Evolutionary conservation across 805 yeast species (phyloP), one percentile per base, ranked within the genome.

Genomic region (Spathaspora girioi): DNA sequence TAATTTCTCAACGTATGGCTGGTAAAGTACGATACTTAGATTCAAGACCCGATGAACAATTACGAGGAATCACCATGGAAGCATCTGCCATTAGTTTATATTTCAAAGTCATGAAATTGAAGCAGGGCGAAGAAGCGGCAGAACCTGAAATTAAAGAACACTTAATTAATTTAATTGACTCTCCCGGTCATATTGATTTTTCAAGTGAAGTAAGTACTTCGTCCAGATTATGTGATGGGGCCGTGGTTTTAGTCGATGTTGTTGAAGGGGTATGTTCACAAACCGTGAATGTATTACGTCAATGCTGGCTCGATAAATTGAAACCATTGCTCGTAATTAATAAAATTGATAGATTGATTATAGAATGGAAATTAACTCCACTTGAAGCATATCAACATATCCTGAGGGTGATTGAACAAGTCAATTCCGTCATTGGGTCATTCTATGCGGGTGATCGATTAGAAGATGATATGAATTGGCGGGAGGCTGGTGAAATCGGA

Each of bases 111-210:
- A 70, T 85, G 54, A 66, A 75, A 52, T 55, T 62, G 17, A 65
- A 69, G 48, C 77, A 73, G n/a, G n/a, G n/a, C n/a, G n/a, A n/a
- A 54, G 68, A 63, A 0, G 55, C 46, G 1, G 71, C 70, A 50
- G 60, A 55, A 8, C 50, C 46, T 27, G 77, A 71, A 5, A 79
- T 86, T 40, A 82, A 81, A 42, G 97, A 94, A 62, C 88, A 89
- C 68, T 71, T 94, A 50, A 86, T 94, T 63, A 94, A 94, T 64
- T 78, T 94, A 60, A 93, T 94, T 52, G 99, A 94, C 68, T 93
- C 98, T 0, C 99, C 99, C 0, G 99, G 99, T n/a, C 99, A 94
- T 62, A 90, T 94, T 53, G 99, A 94, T 69, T 94, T 94, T 66
- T 87, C 96, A 1, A 87, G 96, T 11, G 99, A 94, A 64, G 99